These are phyloP conservation scores for Xylaria intraflava DNA, from an alignment of 495 filamentous ascomycete genomes.

Conservation along the genomic window DNA sequence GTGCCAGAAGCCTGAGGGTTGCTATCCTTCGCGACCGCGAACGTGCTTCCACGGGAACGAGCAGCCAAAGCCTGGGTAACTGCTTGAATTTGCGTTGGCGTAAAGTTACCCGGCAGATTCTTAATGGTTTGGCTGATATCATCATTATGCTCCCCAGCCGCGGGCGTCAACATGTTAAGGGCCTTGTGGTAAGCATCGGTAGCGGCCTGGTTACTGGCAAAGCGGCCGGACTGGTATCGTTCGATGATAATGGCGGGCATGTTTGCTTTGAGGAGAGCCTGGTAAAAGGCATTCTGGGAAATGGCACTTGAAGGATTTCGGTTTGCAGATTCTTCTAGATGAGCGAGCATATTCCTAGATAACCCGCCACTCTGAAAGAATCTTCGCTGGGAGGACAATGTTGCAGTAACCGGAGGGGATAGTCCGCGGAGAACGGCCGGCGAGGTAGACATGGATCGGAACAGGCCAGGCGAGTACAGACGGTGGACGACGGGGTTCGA, in stretches of 20 bases:
- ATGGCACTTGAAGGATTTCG: slow-evolving; percentile 79
- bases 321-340: slow-evolving; percentile 78
- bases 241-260: slow-evolving; percentile 90
- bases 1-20: slow-evolving; percentile 46
- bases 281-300: slow-evolving; percentile 89
- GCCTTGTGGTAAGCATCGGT: slow-evolving; percentile 71
- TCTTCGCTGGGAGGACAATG: slow-evolving; percentile 24
- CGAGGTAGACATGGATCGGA: slow-evolving; percentile 24
- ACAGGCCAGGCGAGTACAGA: slow-evolving; percentile 14
- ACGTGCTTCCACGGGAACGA: slow-evolving; percentile 58
- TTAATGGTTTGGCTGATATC: slow-evolving; percentile 24
- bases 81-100: slow-evolving; percentile 65
- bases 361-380: slow-evolving; percentile 36
- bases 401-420: slow-evolving; percentile 13
- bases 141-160: slow-evolving; percentile 24
- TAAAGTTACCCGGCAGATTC: slow-evolving; percentile 36
- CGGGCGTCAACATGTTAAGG: slow-evolving; percentile 52
- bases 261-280: slow-evolving; percentile 79
- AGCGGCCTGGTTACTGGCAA: slow-evolving; percentile 66
- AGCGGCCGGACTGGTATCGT: slow-evolving; percentile 76
- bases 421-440: slow-evolving; percentile 13
- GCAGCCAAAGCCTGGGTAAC: slow-evolving; percentile 84
- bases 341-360: slow-evolving; percentile 43
- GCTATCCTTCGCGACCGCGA: slow-evolving; percentile 44
- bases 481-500: slow-evolving; percentile 21